Base-by-base conservation (phyloP, 2,329 filamentous ascomycete genomes). In the Thielaviopsis populi region DNA sequence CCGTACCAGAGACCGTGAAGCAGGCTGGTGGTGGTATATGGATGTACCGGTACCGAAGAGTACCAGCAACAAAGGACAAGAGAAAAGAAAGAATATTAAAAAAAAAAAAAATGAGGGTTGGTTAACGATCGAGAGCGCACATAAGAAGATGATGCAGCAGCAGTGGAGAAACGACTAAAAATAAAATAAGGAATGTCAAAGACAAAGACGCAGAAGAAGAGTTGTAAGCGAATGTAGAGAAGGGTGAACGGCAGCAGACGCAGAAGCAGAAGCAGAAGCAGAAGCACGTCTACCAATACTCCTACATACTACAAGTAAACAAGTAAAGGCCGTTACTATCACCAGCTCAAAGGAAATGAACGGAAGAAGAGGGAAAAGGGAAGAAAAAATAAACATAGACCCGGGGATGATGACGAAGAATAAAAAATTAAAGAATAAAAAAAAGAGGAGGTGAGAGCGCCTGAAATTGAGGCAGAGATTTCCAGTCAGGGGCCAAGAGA, bases 381-480 rank as follows among this genome's bases (percentile, higher is more conserved):
- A 37, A 37, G 33, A 37, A 37, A 8, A 37, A 8, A 37, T 8
- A n/a, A 3, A 42, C 3, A 11, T 3, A 42, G 11, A 11, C 41
- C 27, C 22, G 22, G 50, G n/a, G 27, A 11, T 24, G 7, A 22
- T 27, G 10, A 27, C 15, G 11, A 27, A 50, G 46, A 50, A 50
- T 19, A 50, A 22, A 22, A 54, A 54, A 56, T n/a, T n/a, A n/a
- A n/a, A n/a, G n/a, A n/a, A n/a, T n/a, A n/a, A 50, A 22, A 22
- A 54, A 54, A 56, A 56, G 53, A 56, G 53, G 53, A 56, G 53
- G 53, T 37, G 17, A 30, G 24, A 13, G 30, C 22, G 24, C 27
- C 30, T 56, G 53, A 56, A 56, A 56, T 56, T 56, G 30, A 56
- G 27, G 30, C 53, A 37, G 53, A 56, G 53, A 56, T 56, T 56